phyloP scores from a whole-genome alignment of 139 green algal species.

The Bryopsis sp. region DNA sequence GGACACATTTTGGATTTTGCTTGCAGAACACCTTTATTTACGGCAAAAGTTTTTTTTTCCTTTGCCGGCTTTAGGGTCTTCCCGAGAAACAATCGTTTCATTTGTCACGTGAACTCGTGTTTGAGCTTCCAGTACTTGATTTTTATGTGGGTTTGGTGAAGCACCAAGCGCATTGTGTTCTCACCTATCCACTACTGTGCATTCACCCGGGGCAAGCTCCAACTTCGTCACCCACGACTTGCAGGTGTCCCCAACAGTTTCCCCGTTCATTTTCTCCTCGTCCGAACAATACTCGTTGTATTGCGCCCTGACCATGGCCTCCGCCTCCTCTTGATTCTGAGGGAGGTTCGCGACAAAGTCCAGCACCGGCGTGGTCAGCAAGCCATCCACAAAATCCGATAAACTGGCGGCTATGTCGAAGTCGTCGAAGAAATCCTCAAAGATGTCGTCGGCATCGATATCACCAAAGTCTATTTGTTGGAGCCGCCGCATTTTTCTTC shows the following conservation, averaged over 20 bases:
- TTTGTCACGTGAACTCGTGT: not conserved
- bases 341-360: not conserved
- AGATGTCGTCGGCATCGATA: too few species aligned
- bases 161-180: too few species aligned
- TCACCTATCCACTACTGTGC: conserved; percentile 5
- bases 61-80: not conserved
- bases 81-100: not conserved
- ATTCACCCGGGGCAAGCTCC: not conserved
- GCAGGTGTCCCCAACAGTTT: not conserved
- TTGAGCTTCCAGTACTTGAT: too few species aligned
- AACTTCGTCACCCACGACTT: not conserved
- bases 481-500: not conserved
- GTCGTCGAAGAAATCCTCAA: not conserved
- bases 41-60: too few species aligned
- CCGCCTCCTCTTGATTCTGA: not conserved
- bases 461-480: too few species aligned
- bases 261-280: not conserved
- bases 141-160: too few species aligned
- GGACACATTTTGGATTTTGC: too few species aligned
- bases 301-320: not conserved
- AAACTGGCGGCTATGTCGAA: not conserved
- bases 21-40: too few species aligned
- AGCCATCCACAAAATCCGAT: conserved; percentile 8
- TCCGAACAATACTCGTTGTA: conserved; percentile 16
- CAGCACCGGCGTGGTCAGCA: not conserved